A percentile compares a stretch with the other conserved stretches of the same genome.
phyloP scores from a whole-genome alignment of 768 basidiomycete species.

The Tricholoma matsutake region DNA sequence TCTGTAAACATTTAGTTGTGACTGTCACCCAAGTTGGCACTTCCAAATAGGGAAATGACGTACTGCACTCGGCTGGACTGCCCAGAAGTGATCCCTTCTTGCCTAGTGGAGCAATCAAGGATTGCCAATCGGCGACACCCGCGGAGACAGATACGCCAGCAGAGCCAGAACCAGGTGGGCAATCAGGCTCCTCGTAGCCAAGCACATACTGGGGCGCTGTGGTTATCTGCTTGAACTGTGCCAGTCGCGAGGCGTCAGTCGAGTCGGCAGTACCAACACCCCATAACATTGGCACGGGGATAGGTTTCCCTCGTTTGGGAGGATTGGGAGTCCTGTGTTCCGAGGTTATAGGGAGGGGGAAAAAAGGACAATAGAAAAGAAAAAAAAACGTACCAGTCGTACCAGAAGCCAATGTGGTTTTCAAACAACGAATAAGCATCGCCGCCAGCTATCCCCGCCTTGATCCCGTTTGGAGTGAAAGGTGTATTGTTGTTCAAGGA shows the following conservation, averaged over 20 bases:
- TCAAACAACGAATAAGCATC: constrained; percentile 38
- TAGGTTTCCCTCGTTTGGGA: constrained; percentile 34
- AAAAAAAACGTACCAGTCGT: constrained; percentile 36
- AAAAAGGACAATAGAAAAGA: background rate
- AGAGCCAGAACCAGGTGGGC: constrained; percentile 40
- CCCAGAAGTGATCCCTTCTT: constrained; percentile 39
- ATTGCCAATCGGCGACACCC: constrained; percentile 40
- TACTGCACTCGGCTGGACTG: constrained; percentile 50
- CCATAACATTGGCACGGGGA: constrained; percentile 48
- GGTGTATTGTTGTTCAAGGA: constrained; percentile 8
- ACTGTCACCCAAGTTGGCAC: background rate
- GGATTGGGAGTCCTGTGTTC: constrained; percentile 37
- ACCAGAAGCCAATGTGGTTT: constrained; percentile 48
- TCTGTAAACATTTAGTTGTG: constrained; percentile 26
- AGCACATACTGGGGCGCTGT: constrained; percentile 37
- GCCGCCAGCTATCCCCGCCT: constrained; percentile 46
- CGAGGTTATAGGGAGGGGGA: background rate
- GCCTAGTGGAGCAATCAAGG: constrained; percentile 39
- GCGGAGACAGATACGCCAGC: constrained; percentile 41
- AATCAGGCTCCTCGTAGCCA: constrained; percentile 48
- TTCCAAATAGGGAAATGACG: constrained; percentile 13
- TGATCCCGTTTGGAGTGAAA: constrained; percentile 41
- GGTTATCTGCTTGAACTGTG: constrained; percentile 33
- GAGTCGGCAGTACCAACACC: constrained; percentile 38
- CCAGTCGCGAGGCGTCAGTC: constrained; percentile 37